Conservation (phyloP, 2,329 filamentous ascomycete species). For the Beauveria caledonica region DNA sequence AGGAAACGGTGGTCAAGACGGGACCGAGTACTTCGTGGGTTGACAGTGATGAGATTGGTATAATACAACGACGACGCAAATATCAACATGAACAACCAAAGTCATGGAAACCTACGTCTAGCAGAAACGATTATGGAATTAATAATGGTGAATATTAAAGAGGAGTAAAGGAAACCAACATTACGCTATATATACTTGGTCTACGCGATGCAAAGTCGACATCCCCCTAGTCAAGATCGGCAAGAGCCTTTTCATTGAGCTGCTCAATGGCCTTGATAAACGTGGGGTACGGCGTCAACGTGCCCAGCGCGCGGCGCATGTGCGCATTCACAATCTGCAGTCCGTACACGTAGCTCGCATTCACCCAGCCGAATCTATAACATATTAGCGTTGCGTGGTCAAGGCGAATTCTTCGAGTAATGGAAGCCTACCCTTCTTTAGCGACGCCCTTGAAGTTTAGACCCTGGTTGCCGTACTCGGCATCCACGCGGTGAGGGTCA, state of each 20-base stretch:
- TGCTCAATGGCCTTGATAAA: conserved; percentile 62
- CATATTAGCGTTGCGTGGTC: neutral
- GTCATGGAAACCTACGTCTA: too few species aligned
- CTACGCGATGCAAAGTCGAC: neutral
- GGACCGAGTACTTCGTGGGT: neutral
- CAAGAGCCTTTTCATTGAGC: conserved; percentile 45
- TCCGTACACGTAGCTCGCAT: conserved; percentile 93
- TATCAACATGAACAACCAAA: neutral
- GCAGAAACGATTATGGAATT: neutral
- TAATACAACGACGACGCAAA: neutral
- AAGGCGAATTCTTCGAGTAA: neutral
- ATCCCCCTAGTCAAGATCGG: conserved; percentile 28
- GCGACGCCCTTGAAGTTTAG: conserved; percentile 92
- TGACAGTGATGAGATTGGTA: too few species aligned
- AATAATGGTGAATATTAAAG: neutral
- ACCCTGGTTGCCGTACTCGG: conserved; percentile 96
- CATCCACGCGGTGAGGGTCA: conserved; percentile 88
- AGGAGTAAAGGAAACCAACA: neutral
- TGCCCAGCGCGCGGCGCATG: conserved; percentile 80
- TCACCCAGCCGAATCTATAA: conserved; percentile 91
- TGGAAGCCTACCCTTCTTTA: conserved; percentile 74
- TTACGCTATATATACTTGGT: conserved; percentile 7
- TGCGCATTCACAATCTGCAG: conserved; percentile 82
- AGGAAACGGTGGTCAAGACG: neutral
- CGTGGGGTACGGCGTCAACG: conserved; percentile 77